phyloP scores from a whole-genome alignment of 2,329 filamentous ascomycete genomes.

The Cladosporium velox region DNA sequence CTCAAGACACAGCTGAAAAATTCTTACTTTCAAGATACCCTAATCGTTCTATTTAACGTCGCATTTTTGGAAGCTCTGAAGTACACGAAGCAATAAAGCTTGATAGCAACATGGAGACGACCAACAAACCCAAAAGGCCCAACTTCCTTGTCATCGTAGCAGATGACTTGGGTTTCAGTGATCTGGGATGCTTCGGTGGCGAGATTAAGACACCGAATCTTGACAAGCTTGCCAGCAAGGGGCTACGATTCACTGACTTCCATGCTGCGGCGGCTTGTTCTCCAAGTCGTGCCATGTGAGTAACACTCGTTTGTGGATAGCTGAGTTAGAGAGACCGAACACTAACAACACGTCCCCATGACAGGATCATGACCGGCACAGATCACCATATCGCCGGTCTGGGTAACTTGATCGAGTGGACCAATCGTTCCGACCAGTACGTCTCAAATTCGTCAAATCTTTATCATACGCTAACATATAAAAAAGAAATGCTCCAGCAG shows the following conservation, averaged over 20 bases:
- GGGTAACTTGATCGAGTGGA: constrained; percentile 62
- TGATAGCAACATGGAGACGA: constrained; percentile 41
- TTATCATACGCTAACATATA: background rate
- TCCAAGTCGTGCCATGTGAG: constrained; percentile 61
- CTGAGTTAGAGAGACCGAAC: background rate
- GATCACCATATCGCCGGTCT: constrained; percentile 63
- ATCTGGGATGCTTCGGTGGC: constrained; percentile 60
- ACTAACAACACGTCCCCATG: background rate
- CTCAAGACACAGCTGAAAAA: background rate
- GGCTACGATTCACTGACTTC: constrained; percentile 64
- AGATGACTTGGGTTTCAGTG: constrained; percentile 57
- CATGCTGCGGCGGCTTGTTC: constrained; percentile 67
- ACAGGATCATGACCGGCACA: constrained; percentile 61
- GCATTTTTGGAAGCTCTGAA: background rate
- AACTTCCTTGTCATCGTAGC: constrained; percentile 59
- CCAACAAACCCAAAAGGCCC: constrained; percentile 43
- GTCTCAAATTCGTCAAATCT: background rate
- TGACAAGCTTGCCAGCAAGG: constrained; percentile 50
- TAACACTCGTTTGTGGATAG: background rate
- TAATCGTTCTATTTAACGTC: background rate
- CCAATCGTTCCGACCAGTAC: constrained; percentile 53
- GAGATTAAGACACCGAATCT: constrained; percentile 64
- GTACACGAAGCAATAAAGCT: constrained; percentile 25
- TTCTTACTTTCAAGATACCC: background rate
- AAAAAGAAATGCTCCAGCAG: constrained; percentile 49